These are phyloP conservation scores for Monascus purpureus DNA, from an alignment of 495 filamentous ascomycete species.

Conservation along the genomic window DNA sequence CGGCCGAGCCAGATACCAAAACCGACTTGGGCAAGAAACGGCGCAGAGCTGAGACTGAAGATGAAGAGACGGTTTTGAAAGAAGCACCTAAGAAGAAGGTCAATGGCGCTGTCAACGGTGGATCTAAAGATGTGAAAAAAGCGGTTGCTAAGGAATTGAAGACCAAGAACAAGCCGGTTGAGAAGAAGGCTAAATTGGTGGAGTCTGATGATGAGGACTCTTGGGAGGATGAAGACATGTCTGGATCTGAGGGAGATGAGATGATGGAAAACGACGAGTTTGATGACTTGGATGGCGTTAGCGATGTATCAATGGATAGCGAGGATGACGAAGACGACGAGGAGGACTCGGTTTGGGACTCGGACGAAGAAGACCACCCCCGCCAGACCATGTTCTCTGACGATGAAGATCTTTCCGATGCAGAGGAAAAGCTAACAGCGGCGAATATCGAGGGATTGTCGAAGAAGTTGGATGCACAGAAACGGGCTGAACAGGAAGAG, in stretches of 20 bases:
- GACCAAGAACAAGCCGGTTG: conserved; percentile 19
- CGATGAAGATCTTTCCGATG: conserved; percentile 81
- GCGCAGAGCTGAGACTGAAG: conserved; percentile 36
- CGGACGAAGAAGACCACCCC: conserved; percentile 46
- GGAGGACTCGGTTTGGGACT: conserved; percentile 59
- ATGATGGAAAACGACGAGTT: conserved; percentile 37
- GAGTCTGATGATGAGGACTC: conserved; percentile 20
- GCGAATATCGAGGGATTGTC: conserved; percentile 93
- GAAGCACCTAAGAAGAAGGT: conserved; percentile 31
- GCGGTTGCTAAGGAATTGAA: conserved; percentile 11
- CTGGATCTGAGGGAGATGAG: conserved; percentile 24
- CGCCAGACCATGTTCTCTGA: conserved; percentile 74
- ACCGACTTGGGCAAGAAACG: conserved; percentile 50
- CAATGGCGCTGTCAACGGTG: conserved; percentile 23
- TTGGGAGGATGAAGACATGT: conserved; percentile 13
- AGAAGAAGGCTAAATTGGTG: conserved; percentile 29
- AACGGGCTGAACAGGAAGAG: conserved; percentile 57
- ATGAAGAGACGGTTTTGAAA: conserved; percentile 20
- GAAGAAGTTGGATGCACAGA: conserved; percentile 58
- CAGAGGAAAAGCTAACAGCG: conserved; percentile 82
- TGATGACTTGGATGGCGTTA: conserved; percentile 37
- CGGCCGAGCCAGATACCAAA: conserved; percentile 35
- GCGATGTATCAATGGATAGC: conserved; percentile 35
- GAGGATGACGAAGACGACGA: conserved; percentile 42
- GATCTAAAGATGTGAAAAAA: conserved; percentile 24